Evolutionary conservation across 768 basidiomycete species (phyloP), one percentile per base, ranked within the genome.

Genomic region (Hydnum rufescens): DNA sequence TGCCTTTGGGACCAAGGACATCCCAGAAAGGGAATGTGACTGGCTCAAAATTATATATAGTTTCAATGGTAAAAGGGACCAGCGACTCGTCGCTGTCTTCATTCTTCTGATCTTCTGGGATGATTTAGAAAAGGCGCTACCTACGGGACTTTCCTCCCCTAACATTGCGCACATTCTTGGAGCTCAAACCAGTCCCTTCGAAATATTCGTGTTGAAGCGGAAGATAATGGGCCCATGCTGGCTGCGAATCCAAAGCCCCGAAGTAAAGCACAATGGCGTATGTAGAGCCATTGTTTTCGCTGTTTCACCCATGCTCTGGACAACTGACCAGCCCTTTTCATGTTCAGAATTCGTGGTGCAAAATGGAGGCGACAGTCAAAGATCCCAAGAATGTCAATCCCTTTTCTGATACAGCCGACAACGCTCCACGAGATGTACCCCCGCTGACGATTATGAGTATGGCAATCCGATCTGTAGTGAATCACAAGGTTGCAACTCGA

Each of bases 221-320:
- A 95, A 92, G 67, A 95, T 97, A 53, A 96, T 96, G 90, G 95
- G 95, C 0, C 92, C 95, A 0, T 97, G 95, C 62, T 99, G 95
- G 95, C 69, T 99, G 43, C 73, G 80, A 53, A 74, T 99, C 56
- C 81, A 82, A 65, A 74, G 80, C 44, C 80, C 82, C 1, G 66
- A 71, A 23, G 67, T 92, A 18, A 84, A 83, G 48, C 67, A 78
- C 58, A 81, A 85, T 65, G 84, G 83, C 1, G 90, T 95, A 63
- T 51, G 81, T 64, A n/a, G n/a, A n/a, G n/a, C n/a, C n/a, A n/a
- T n/a, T n/a, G n/a, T n/a, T n/a, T 31, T 32, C 25, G n/a, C 22
- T 3, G 13, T n/a, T 44, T 44, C 39, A 30, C 25, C 16, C 16
- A 19, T 28, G 30, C 5, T 30, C 25, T 51, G 3, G 2, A 30